Base-by-base conservation (phyloP, 768 basidiomycete species). In the Russula brevipes region DNA sequence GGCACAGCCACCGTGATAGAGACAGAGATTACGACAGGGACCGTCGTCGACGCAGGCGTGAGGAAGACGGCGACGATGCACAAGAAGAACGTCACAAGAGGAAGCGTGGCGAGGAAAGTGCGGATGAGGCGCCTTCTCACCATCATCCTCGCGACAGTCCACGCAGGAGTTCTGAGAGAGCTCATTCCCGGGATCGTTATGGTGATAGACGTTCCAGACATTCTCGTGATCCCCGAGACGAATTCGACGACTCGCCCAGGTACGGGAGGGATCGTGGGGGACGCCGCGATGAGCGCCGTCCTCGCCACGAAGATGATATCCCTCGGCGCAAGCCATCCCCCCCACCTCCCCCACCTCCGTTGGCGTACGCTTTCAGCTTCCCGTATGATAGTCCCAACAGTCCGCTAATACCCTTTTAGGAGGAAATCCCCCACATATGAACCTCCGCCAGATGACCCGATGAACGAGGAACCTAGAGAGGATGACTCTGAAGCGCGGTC, bases 401-500 rank as follows among this genome's bases (percentile, higher is more conserved):
- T 35, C 52, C 2, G 30, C 66, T 61, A 36, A 66, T 41, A 36
- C 33, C 17, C 19, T 59, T 53, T 47, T 63, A 91, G 89, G 69
- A 84, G 90, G 59, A 80, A 81, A 41, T 89, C 90, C 17, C 88
- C 89, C 24, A 79, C 80, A 35, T 89, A 91, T 68, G 88, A 89
- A 47, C 78, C 81, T 19, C 81, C 82, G 33, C 76, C 76, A 35
- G 82, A 86, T 41, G 91, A 92, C 69, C 68, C 79, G 78, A 24
- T 88, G 86, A 72, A 89, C 88, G 92, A 96, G 69, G 94, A 98
- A 67, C 88, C 89, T 7, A 89, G 88, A 70, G 92, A 94, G 75
- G 94, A 98, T 73, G 96, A 98, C 72, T 94, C 93, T 60, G 97
- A 98, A 85, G 89, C 92, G 72, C 89, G 97, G 75, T 98, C 97